Percentiles rank a stretch among this genome's conserved stretches.
phyloP scores from a whole-genome alignment of 2,329 filamentous ascomycete genomes.

The Xylariaceae sp. region DNA sequence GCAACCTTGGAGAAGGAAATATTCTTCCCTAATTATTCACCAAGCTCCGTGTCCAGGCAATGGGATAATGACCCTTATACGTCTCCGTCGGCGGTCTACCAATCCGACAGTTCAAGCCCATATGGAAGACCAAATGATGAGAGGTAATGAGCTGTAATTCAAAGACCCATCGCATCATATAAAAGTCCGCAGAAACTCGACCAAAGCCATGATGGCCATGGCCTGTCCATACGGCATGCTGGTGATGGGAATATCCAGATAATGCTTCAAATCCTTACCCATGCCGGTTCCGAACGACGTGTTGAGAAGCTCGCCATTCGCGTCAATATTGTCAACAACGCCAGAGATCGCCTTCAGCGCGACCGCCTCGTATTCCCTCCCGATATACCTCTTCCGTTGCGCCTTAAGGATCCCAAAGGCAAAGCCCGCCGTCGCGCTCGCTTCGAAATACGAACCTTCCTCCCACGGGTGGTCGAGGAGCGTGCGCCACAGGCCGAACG shows the following conservation, averaged over 20 bases:
- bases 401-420: conserved; percentile 75
- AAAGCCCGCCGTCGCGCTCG: conserved; percentile 74
- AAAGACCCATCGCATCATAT: conserved; percentile 25
- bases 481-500: conserved; percentile 66
- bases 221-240: conserved; percentile 82
- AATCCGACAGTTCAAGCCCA: not conserved
- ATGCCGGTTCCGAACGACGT: conserved; percentile 76
- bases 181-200: conserved; percentile 63
- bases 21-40: too few species aligned
- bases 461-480: conserved; percentile 60
- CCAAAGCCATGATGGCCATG: conserved; percentile 77
- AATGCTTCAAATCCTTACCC: conserved; percentile 68
- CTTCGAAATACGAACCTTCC: conserved; percentile 68
- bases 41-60: too few species aligned
- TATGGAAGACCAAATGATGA: not conserved
- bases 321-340: conserved; percentile 60
- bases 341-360: conserved; percentile 62
- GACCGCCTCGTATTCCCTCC: conserved; percentile 52
- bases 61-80: too few species aligned
- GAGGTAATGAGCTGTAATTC: not conserved
- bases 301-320: conserved; percentile 63
- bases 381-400: conserved; percentile 63
- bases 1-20: too few species aligned
- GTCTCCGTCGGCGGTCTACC: not conserved
- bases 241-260: conserved; percentile 69